A percentile compares a stretch with the other conserved stretches of the same genome.
Evolutionary conservation across 345 rosid species (phyloP).

Genomic region (Syzygium aqueum): DNA sequence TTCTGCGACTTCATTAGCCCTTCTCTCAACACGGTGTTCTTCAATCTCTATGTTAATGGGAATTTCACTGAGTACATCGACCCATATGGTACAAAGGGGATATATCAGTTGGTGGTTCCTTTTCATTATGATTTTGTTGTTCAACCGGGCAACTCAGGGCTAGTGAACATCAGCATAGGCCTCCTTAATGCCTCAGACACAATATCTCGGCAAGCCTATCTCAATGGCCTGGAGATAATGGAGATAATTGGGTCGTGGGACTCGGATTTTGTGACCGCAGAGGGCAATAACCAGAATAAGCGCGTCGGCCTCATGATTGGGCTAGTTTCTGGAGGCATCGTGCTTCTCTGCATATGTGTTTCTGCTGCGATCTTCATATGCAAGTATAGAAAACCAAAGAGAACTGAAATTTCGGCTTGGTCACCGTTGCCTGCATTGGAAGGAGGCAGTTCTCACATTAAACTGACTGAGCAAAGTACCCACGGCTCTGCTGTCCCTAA

Average conservation of each 20-base stretch:
- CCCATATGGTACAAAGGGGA: background rate
- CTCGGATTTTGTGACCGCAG: background rate
- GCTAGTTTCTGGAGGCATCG: constrained; percentile 14
- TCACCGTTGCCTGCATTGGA: background rate
- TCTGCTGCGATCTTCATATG: constrained; percentile 5
- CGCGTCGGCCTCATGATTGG: constrained; percentile 9
- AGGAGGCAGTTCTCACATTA: constrained; percentile 11
- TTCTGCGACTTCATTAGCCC: constrained; percentile 34
- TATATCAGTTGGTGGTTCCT: background rate
- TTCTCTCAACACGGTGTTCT: background rate
- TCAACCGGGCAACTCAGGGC: constrained; percentile 31
- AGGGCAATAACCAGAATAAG: background rate
- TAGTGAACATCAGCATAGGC: constrained; percentile 24
- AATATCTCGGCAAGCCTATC: background rate
- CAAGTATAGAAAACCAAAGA: background rate
- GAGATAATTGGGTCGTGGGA: constrained; percentile 16
- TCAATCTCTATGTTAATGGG: constrained; percentile 30
- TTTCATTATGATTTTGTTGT: constrained; percentile 33
- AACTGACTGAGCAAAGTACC: background rate
- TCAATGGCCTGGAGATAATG: constrained; percentile 54
- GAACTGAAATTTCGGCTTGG: constrained; percentile 13
- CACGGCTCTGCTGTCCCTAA: constrained; percentile 6
- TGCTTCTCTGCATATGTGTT: constrained; percentile 12
- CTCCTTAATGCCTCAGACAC: background rate
- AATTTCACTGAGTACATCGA: constrained; percentile 5